Evolutionary conservation across 2,329 filamentous ascomycete genomes (phyloP), one percentile per base, ranked within the genome.

Genomic region (Phyllosticta citrichinensis): DNA sequence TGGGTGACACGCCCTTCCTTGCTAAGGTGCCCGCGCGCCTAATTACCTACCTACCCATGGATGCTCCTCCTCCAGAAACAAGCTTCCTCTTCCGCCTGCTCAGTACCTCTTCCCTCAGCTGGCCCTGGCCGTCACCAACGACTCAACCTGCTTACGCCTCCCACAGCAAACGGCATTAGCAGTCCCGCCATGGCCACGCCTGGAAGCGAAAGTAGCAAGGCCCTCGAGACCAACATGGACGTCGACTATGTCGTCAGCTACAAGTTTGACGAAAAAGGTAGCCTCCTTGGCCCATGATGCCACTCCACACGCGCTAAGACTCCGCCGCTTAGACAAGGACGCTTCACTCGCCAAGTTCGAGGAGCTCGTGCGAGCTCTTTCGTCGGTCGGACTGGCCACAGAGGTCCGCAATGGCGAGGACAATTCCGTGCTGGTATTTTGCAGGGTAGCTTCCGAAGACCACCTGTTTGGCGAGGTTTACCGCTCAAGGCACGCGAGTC

Each of bases 231-330:
- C 57, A 87, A 87, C 68, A 79, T 86, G 68, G 82, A 89, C 59
- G 89, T 96, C 63, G 92, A 97, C 78, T 97, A 91, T 80, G 91
- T 96, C 62, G 82, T 97, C 64, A 83, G 86, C 69, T 96, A 89
- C 75, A 81, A 86, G 62, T 87, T 93, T 69, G 82, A 85, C 25
- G 79, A 83, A 53, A 81, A 84, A 61, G 84, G 89, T 88, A 78
- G 50, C 55, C 20, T 33, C 20, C 33, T 30, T 55, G 57, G 40
- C 40, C 17, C 40, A n/a, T 14, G n/a, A 5, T n/a, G 17, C 40
- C 6, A 19, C 12, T 14, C n/a, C 40, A 56, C 66, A 58, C 61
- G 57, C 63, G 59, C 61, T 68, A 61, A 66, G 14, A 6, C 57
- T 52, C 22, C 47, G 22, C 3, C 30, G 20, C 17, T 40, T 67